Evolutionary conservation across 495 filamentous ascomycete species (phyloP).

Genomic region (Penicillium maclennaniae): DNA sequence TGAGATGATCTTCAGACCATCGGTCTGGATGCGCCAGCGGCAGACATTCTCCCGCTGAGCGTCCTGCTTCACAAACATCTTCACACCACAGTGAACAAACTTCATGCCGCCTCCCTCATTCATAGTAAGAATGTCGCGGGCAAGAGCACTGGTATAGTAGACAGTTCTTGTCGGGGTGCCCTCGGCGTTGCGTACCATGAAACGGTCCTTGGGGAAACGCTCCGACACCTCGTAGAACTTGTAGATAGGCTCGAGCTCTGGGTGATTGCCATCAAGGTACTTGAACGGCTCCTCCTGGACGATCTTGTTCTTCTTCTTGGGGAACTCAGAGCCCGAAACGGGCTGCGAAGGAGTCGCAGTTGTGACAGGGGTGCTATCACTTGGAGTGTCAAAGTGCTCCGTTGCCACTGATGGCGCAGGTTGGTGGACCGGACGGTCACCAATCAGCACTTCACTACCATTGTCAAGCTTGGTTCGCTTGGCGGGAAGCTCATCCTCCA

Average conservation of each 20-base stretch:
- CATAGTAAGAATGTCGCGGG: slow-evolving; percentile 70
- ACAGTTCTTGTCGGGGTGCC: slow-evolving; percentile 82
- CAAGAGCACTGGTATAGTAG: slow-evolving; percentile 88
- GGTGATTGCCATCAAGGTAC: slow-evolving; percentile 68
- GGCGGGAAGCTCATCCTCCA: slow-evolving; percentile 41
- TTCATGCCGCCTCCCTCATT: slow-evolving; percentile 90
- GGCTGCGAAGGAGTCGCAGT: slow-evolving; percentile 23
- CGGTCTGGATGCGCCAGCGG: slow-evolving; percentile 91
- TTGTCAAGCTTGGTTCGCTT: slow-evolving; percentile 47
- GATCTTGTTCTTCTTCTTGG: slow-evolving; percentile 37
- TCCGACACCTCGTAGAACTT: slow-evolving; percentile 77
- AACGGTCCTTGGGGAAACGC: slow-evolving; percentile 82
- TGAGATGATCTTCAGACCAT: slow-evolving; percentile 83
- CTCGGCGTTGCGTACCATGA: slow-evolving; percentile 89
- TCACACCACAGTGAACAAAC: slow-evolving; percentile 94
- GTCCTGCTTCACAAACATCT: slow-evolving; percentile 98
- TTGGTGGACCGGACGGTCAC: slow-evolving; percentile 48
- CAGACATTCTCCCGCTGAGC: slow-evolving; percentile 79
- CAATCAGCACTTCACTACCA: slow-evolving; percentile 42
- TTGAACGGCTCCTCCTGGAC: slow-evolving; percentile 86
- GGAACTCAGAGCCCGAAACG: slow-evolving; percentile 16
- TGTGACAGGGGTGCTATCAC: slow-evolving; percentile 29
- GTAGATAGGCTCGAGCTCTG: slow-evolving; percentile 69
- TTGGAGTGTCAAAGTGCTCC: slow-evolving; percentile 37
- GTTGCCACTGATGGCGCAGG: slow-evolving; percentile 42